Evolutionary conservation across 495 filamentous ascomycete species (phyloP).

Genomic region (Elasticomyces elasticus): DNA sequence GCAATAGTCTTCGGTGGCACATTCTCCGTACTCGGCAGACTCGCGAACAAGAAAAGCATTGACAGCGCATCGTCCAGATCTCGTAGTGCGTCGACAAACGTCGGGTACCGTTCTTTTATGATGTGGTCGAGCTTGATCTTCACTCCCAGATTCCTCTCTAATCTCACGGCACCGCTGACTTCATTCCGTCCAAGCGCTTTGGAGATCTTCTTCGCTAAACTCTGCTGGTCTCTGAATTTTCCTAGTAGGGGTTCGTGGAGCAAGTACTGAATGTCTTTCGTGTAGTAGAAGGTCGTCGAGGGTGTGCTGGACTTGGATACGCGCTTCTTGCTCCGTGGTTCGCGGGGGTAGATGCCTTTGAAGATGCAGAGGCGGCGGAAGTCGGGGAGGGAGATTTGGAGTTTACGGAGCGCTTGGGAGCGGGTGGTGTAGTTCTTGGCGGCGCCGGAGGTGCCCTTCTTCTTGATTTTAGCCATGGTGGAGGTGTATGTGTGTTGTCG

Average conservation of each 20-base stretch:
- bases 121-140: constrained; percentile 88
- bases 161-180: constrained; percentile 68
- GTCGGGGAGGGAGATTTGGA: constrained; percentile 92
- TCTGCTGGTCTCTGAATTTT: constrained; percentile 95
- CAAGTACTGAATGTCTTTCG: constrained; percentile 95
- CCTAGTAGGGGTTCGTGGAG: constrained; percentile 90
- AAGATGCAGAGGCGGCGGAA: constrained; percentile 98
- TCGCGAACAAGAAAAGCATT: constrained; percentile 94
- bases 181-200: constrained; percentile 84
- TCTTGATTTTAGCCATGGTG: constrained; percentile 78
- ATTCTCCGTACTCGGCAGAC: constrained; percentile 75
- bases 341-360: constrained; percentile 97
- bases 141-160: constrained; percentile 77
- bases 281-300: constrained; percentile 96
- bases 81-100: constrained; percentile 85
- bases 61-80: constrained; percentile 95
- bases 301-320: constrained; percentile 80
- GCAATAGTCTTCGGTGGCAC: constrained; percentile 89
- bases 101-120: constrained; percentile 95
- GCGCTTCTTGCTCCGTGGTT: constrained; percentile 94
- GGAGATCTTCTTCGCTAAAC: constrained; percentile 90
- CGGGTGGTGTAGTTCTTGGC: constrained; percentile 98
- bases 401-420: constrained; percentile 91
- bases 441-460: constrained; percentile 85
- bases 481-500: background rate